Base-by-base conservation (phyloP, 768 basidiomycete genomes). In the Kwoniella heveanensis region DNA sequence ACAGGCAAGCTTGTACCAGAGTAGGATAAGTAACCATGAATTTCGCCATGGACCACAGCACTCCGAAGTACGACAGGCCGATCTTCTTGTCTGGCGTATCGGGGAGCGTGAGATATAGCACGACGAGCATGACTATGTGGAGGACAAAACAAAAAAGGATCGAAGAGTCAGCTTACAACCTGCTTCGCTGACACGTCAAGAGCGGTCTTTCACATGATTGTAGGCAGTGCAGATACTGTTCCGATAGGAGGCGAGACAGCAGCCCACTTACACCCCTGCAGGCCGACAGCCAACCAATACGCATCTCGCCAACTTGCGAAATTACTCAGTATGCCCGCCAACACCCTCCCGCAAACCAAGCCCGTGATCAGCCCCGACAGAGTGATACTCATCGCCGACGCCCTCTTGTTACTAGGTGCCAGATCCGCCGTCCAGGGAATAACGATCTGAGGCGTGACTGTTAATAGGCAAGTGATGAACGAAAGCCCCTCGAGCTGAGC, bases 401-500 rank as follows among this genome's bases (percentile, higher is more conserved):
- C 91, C 26, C 91, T 85, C 22, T 85, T 84, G 52, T 87, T 83
- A 0, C 88, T 85, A 0, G 89, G 86, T 0, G 91, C 91, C 26
- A 94, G 85, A 79, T 95, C 92, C 1, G 87, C 92, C 0, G 90
- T 89, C 46, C 88, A 71, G 0, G 91, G 85, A 60, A 95, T 86
- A 63, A 87, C 80, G 62, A 93, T 86, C 61, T 81, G 80, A 24
- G 74, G 74, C 22, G 72, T 72, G 13, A 76, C 89, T n/a, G 86
- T 87, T 25, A 84, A 80, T 13, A 85, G 80, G 1, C 91, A 90
- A 27, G 90, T 83, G 32, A 92, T 79, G 81, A 88, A 93, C 15
- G 85, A 86, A 5, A 93, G 78, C 0, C 79, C 82, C 67, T 90
- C 86, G 70, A 92, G 89, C 25, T 83, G 85, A 7, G 78, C 80